Percentiles rank a stretch among this genome's conserved stretches.
phyloP scores from a whole-genome alignment of 768 basidiomycete genomes.

The Panus rudis region DNA sequence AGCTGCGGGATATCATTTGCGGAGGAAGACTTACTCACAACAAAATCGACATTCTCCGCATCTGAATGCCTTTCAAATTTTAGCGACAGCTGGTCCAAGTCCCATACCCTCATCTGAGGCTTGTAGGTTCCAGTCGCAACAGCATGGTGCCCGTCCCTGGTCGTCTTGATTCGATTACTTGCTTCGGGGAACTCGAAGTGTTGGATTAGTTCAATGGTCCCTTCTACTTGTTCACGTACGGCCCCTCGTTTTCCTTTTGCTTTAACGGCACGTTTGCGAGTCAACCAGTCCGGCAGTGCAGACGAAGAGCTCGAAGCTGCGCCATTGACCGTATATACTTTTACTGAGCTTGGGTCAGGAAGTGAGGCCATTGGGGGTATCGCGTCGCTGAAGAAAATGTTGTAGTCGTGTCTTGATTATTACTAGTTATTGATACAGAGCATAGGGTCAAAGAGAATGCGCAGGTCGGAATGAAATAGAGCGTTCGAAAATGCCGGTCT shows the following conservation, averaged over 20 bases:
- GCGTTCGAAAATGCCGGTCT: too few relatives aligned
- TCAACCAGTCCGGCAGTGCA: constrained; percentile 93
- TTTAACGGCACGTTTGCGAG: constrained; percentile 57
- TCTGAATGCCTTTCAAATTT: constrained; percentile 97
- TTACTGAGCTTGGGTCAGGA: constrained; percentile 42
- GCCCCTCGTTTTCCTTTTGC: constrained; percentile 59
- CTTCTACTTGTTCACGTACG: constrained; percentile 67
- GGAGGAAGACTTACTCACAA: constrained; percentile 66
- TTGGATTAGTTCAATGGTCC: constrained; percentile 86
- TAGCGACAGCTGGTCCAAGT: constrained; percentile 82
- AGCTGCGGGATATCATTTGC: too few relatives aligned
- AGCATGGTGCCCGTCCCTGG: constrained; percentile 85
- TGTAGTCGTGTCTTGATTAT: too few relatives aligned
- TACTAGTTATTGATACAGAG: too few relatives aligned
- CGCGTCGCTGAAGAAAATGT: too few relatives aligned
- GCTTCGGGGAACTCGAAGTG: constrained; percentile 98
- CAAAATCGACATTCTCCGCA: constrained; percentile 95
- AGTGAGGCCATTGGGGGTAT: constrained; percentile 12
- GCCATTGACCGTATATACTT: constrained; percentile 96
- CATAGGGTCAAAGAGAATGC: too few relatives aligned
- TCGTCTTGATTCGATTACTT: constrained; percentile 85
- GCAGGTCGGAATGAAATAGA: too few relatives aligned
- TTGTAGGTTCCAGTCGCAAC: constrained; percentile 97
- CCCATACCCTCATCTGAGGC: constrained; percentile 95
- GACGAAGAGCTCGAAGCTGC: constrained; percentile 81